Percentiles rank a stretch among this genome's conserved stretches.
Evolutionary conservation across 2,329 filamentous ascomycete species (phyloP).

Genomic region (Colletotrichum scovillei): DNA sequence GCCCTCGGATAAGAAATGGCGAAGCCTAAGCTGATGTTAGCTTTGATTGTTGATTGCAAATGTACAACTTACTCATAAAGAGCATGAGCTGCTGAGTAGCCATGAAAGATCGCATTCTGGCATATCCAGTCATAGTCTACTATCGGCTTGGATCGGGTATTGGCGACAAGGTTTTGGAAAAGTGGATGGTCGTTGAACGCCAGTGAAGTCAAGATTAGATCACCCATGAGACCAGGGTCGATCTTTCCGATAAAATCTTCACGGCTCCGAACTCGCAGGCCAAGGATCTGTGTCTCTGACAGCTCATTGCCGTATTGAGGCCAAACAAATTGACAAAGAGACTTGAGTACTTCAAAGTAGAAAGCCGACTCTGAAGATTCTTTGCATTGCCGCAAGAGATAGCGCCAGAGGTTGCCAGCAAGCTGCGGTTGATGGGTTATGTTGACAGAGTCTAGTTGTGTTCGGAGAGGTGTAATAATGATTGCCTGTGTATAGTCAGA

Average conservation of each 20-base stretch:
- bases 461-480: conserved; percentile 14
- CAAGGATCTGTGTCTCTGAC: not conserved
- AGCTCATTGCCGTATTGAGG: not conserved
- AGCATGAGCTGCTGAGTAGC: not conserved
- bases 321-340: conserved; percentile 5
- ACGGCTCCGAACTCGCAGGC: not conserved
- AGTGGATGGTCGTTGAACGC: not conserved
- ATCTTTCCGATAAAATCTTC: conserved; percentile 10
- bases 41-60: no score
- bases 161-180: not conserved
- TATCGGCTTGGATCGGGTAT: not conserved
- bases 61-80: conserved; percentile 8
- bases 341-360: conserved; percentile 2
- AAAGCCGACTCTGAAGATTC: not conserved
- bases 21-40: conserved; percentile 10
- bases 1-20: conserved; percentile 12
- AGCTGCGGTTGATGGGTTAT: not conserved
- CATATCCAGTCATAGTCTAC: conserved; percentile 21
- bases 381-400: conserved; percentile 15
- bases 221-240: conserved; percentile 9
- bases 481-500: conserved; percentile 18
- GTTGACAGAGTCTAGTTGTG: conserved; percentile 17
- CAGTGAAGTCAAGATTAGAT: conserved; percentile 7
- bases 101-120: not conserved
- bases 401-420: conserved; percentile 15